Evolutionary conservation across 2,329 filamentous ascomycete genomes (phyloP).

Genomic region (Aspergillus puulaauensis): DNA sequence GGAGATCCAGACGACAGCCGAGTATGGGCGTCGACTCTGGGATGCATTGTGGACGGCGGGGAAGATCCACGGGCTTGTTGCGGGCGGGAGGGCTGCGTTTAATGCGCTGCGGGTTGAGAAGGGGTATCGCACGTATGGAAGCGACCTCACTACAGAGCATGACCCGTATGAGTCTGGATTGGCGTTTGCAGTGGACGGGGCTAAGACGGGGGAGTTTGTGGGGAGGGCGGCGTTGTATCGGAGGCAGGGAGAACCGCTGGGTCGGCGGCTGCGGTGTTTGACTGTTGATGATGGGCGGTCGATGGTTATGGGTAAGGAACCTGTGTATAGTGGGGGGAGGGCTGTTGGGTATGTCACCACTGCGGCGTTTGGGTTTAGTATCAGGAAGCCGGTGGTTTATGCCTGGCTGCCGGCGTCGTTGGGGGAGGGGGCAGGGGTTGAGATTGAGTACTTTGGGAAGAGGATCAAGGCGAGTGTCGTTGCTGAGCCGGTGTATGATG

Average conservation of each 20-base stretch:
- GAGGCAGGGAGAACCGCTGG: constrained; percentile 41
- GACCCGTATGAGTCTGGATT: constrained; percentile 61
- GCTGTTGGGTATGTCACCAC: constrained; percentile 60
- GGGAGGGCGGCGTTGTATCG: constrained; percentile 52
- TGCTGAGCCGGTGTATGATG: constrained; percentile 51
- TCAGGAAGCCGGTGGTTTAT: constrained; percentile 60
- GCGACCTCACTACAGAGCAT: constrained; percentile 62
- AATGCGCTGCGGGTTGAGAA: constrained; percentile 61
- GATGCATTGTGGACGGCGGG: constrained; percentile 58
- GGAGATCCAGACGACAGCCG: constrained; percentile 62
- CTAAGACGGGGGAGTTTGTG: constrained; percentile 43
- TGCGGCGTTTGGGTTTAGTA: constrained; percentile 60
- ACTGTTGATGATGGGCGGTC: constrained; percentile 58
- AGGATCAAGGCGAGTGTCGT: constrained; percentile 55
- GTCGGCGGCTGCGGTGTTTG: constrained; percentile 45
- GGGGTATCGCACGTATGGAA: constrained; percentile 57
- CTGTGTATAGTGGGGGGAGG: constrained; percentile 52
- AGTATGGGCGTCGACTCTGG: constrained; percentile 60
- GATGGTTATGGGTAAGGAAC: constrained; percentile 62
- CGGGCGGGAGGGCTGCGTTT: constrained; percentile 59
- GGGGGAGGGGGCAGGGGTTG: constrained; percentile 51
- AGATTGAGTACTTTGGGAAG: constrained; percentile 63
- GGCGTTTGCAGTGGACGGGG: constrained; percentile 48
- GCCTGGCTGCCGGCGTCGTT: constrained; percentile 55
- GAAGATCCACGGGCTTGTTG: constrained; percentile 55